Percentiles rank a stretch among this genome's conserved stretches.
Conservation (phyloP, 441 rosid species). For the Brassica balearica region DNA sequence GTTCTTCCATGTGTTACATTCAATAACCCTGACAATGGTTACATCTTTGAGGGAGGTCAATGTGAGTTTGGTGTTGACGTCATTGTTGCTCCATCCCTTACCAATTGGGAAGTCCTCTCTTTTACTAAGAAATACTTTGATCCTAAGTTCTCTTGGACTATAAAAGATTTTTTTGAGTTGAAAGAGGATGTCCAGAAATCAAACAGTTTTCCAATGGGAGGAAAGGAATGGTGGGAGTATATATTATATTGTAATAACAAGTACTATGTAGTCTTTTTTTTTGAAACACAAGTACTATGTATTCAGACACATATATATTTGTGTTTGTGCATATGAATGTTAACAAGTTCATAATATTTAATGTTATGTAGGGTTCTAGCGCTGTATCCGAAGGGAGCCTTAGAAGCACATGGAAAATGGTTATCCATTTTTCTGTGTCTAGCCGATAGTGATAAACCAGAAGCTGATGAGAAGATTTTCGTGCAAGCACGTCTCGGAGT, state of each 20-base stretch:
- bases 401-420: not conserved
- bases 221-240: constrained; percentile 1
- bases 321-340: not conserved
- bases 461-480: constrained; percentile 13
- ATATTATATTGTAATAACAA: not conserved
- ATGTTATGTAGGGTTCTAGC: constrained; percentile 16
- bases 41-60: constrained; percentile 8
- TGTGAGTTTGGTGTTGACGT: constrained; percentile 41
- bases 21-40: constrained; percentile 10
- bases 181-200: not conserved
- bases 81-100: constrained; percentile 7
- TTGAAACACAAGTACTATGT: not conserved
- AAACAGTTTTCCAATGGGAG: not conserved
- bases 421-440: not conserved
- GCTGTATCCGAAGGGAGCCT: not conserved
- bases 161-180: constrained; percentile 1
- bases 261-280: not conserved
- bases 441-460: not conserved
- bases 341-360: not conserved
- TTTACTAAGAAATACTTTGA: not conserved
- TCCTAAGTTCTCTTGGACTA: constrained; percentile 18
- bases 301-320: not conserved
- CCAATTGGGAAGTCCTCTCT: constrained; percentile 27
- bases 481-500: not conserved
- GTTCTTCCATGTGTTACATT: constrained; percentile 16